These are phyloP conservation scores for Tilletia walkeri DNA, from an alignment of 1,284 basidiomycete species.

Conservation along the genomic window DNA sequence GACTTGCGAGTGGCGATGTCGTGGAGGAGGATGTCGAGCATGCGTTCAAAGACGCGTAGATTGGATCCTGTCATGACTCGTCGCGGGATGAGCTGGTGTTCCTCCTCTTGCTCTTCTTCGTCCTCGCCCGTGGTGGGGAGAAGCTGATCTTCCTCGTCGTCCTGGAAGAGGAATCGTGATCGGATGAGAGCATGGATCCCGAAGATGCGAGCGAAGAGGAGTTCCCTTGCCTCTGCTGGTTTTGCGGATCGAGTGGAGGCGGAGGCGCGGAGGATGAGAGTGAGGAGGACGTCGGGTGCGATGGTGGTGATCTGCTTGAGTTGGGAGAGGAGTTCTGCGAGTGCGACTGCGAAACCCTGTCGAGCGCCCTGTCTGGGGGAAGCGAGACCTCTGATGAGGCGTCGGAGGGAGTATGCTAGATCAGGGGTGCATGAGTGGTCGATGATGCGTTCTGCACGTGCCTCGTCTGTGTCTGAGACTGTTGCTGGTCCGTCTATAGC, in stretches of 20 bases:
- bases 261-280: slow-evolving; percentile 44
- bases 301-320: slow-evolving; percentile 68
- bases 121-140: slow-evolving; percentile 35
- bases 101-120: background rate
- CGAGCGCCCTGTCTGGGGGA: slow-evolving; percentile 89
- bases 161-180: slow-evolving; percentile 66
- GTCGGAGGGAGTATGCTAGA: slow-evolving; percentile 57
- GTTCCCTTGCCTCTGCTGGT: slow-evolving; percentile 86
- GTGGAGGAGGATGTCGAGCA: slow-evolving; percentile 66
- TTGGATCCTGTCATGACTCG: slow-evolving; percentile 31
- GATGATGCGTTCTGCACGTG: slow-evolving; percentile 61
- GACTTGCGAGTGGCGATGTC: slow-evolving; percentile 4
- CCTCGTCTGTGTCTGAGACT: slow-evolving; percentile 29
- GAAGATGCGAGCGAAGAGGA: slow-evolving; percentile 87
- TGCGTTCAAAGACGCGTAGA: slow-evolving; percentile 65
- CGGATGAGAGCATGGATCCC: slow-evolving; percentile 66
- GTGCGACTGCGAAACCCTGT: slow-evolving; percentile 88
- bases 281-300: slow-evolving; percentile 60
- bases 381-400: slow-evolving; percentile 68
- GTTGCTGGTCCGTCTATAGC: slow-evolving; percentile 43
- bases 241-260: slow-evolving; percentile 60
- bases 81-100: slow-evolving; percentile 56
- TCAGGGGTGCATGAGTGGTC: slow-evolving; percentile 62
- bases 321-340: slow-evolving; percentile 67
- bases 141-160: slow-evolving; percentile 29